These are phyloP conservation scores for Kodamaea lidongshanica DNA, from an alignment of 805 yeast genomes.

Conservation along the genomic window DNA sequence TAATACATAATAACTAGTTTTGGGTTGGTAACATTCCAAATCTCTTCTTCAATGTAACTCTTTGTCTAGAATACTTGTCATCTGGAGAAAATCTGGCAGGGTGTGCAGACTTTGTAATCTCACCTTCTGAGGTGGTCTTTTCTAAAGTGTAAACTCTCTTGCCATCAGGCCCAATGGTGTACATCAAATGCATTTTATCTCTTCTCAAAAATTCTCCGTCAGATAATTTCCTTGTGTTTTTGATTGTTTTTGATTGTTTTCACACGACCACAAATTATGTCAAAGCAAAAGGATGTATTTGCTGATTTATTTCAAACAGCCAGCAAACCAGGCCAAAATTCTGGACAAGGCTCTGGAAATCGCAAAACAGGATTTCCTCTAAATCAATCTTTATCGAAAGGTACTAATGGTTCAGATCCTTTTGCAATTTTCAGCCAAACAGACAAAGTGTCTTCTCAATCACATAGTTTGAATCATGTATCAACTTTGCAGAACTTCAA, in stretches of 20 bases:
- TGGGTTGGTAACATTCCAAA: slow-evolving; percentile 83
- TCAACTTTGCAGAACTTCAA: too few species aligned
- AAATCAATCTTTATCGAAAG: slow-evolving; percentile 1
- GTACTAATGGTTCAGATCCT: slow-evolving; percentile 2
- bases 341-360: too few species aligned
- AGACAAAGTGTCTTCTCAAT: too few species aligned
- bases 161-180: slow-evolving; percentile 90
- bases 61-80: slow-evolving; percentile 97
- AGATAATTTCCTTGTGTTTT: neutral
- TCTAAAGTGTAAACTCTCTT: slow-evolving; percentile 91
- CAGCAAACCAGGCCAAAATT: slow-evolving; percentile 8
- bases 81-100: slow-evolving; percentile 99
- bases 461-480: too few species aligned
- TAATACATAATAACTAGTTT: slow-evolving; percentile 21
- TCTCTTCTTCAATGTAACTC: slow-evolving; percentile 97
- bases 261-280: slow-evolving; percentile 9
- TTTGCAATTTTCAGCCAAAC: slow-evolving; percentile 5
- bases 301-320: slow-evolving; percentile 35
- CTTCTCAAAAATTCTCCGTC: slow-evolving; percentile 4
- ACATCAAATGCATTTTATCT: slow-evolving; percentile 91
- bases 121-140: slow-evolving; percentile 77
- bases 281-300: slow-evolving; percentile 41
- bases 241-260: neutral
- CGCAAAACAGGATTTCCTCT: slow-evolving; percentile 2
- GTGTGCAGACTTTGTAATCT: slow-evolving; percentile 97